Evolutionary conservation across 2,329 filamentous ascomycete genomes (phyloP).

Genomic region (Boeremia lycopersici): DNA sequence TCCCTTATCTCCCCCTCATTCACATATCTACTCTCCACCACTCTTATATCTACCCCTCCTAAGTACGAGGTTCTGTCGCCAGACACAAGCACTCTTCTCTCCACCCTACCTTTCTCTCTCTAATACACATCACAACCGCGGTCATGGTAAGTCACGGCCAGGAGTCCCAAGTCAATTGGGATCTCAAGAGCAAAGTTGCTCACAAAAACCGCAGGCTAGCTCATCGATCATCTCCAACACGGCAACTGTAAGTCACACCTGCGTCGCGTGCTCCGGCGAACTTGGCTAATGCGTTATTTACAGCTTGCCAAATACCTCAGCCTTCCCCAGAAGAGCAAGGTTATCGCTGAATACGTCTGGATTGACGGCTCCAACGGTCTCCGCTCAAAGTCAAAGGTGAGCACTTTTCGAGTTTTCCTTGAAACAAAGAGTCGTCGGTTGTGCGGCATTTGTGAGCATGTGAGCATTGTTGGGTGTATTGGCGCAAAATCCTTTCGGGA

Average conservation of each 20-base stretch:
- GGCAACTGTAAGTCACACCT: slow-evolving; percentile 50
- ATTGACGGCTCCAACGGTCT: slow-evolving; percentile 82
- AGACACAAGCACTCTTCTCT: slow-evolving; percentile 12
- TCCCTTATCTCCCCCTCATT: slow-evolving; percentile 35
- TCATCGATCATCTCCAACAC: slow-evolving; percentile 56
- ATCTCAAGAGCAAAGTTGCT: slow-evolving; percentile 15
- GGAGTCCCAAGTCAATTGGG: background rate
- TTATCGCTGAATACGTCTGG: slow-evolving; percentile 98
- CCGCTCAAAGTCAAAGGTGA: slow-evolving; percentile 95
- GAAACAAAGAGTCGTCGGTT: slow-evolving; percentile 5
- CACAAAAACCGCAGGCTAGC: slow-evolving; percentile 39
- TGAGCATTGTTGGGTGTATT: slow-evolving; percentile 1
- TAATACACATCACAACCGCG: slow-evolving; percentile 29
- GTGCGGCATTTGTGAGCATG: slow-evolving; percentile 19
- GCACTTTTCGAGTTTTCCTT: slow-evolving; percentile 43
- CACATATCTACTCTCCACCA: slow-evolving; percentile 20
- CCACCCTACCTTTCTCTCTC: slow-evolving; percentile 9
- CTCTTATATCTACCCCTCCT: slow-evolving; percentile 26
- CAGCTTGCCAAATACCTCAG: slow-evolving; percentile 91
- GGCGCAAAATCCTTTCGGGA: background rate
- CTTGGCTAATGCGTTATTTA: slow-evolving; percentile 32
- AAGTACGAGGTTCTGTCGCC: slow-evolving; percentile 19
- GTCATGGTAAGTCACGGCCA: slow-evolving; percentile 38
- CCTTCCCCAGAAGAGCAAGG: slow-evolving; percentile 84
- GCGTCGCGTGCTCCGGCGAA: slow-evolving; percentile 22